Conservation (phyloP, 2,329 filamentous ascomycete species). For the Cercospora beticola region DNA sequence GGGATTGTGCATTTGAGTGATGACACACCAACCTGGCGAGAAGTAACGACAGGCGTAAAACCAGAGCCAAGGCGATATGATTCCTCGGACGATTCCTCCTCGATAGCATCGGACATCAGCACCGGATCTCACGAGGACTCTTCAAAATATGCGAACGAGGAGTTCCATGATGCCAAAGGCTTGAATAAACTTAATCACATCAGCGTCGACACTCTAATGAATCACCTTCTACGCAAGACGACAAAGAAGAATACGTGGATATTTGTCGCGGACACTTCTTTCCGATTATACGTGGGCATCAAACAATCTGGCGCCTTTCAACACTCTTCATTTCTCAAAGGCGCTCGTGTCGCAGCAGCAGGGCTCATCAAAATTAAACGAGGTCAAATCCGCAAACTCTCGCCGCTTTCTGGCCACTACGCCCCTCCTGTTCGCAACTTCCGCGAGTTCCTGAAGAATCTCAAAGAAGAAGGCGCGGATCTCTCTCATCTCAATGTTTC, state of each 20-base stretch:
- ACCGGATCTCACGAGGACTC: conserved; percentile 60
- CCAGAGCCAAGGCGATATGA: conserved; percentile 23
- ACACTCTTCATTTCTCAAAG: conserved; percentile 85
- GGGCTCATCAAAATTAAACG: conserved; percentile 83
- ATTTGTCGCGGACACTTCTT: conserved; percentile 83
- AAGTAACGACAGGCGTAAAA: conserved; percentile 37
- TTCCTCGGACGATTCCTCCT: conserved; percentile 24
- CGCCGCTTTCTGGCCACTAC: conserved; percentile 73
- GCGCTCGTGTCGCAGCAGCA: conserved; percentile 75
- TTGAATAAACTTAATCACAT: conserved; percentile 64
- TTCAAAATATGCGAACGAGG: conserved; percentile 65
- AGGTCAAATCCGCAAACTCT: conserved; percentile 71
- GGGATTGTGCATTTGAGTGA: conserved; percentile 53
- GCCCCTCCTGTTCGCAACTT: conserved; percentile 81
- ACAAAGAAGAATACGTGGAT: conserved; percentile 91
- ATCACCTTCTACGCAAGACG: conserved; percentile 73
- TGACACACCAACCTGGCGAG: conserved; percentile 45
- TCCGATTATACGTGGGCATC: conserved; percentile 84
- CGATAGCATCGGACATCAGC: conserved; percentile 42
- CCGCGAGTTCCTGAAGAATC: conserved; percentile 71
- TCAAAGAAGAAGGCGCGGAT: conserved; percentile 73
- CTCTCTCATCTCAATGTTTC: conserved; percentile 76
- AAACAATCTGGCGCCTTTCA: conserved; percentile 87
- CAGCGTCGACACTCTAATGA: conserved; percentile 70
- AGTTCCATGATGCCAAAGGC: conserved; percentile 61